Conservation (phyloP, 768 basidiomycete species). For the Podaxis sp. region DNA sequence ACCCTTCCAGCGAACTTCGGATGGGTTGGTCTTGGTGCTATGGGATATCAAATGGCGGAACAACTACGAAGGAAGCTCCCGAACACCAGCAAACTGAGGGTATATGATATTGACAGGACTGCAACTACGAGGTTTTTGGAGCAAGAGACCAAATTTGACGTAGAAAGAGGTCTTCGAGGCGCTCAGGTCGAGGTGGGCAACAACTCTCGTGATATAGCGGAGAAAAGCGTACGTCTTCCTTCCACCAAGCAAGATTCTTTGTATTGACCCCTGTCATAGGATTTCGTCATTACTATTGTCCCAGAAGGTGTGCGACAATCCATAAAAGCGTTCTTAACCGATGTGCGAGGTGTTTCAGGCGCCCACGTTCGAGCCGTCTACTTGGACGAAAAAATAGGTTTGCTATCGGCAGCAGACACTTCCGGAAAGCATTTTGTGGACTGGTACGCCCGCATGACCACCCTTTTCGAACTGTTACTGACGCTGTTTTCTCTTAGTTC, state of each 20-base stretch:
- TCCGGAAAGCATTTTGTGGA: conserved; percentile 43
- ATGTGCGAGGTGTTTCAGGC: conserved; percentile 23
- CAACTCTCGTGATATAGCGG: conserved; percentile 35
- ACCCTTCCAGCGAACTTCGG: conserved; percentile 24
- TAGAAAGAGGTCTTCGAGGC: conserved; percentile 1
- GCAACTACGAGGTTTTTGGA: conserved; percentile 28
- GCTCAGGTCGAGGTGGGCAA: conserved; percentile 22
- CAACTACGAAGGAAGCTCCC: conserved; percentile 34
- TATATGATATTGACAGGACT: conserved; percentile 35
- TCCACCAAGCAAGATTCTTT: background rate
- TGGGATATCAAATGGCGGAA: conserved; percentile 45
- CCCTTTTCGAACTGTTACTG: background rate
- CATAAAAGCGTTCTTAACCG: background rate
- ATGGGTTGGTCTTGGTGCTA: conserved; percentile 43
- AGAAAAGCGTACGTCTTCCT: conserved; percentile 31
- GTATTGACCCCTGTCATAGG: conserved; percentile 22
- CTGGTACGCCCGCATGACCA: conserved; percentile 27
- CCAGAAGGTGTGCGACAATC: conserved; percentile 32
- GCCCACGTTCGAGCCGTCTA: conserved; percentile 40
- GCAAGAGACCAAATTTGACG: conserved; percentile 16
- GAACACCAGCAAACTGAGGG: conserved; percentile 23
- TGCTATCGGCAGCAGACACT: conserved; percentile 32
- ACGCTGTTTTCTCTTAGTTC: conserved; percentile 27
- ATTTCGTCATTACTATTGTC: conserved; percentile 40
- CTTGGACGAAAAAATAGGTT: conserved; percentile 30